phyloP scores from a whole-genome alignment of 495 filamentous ascomycete genomes.

The Tuber calosporum region DNA sequence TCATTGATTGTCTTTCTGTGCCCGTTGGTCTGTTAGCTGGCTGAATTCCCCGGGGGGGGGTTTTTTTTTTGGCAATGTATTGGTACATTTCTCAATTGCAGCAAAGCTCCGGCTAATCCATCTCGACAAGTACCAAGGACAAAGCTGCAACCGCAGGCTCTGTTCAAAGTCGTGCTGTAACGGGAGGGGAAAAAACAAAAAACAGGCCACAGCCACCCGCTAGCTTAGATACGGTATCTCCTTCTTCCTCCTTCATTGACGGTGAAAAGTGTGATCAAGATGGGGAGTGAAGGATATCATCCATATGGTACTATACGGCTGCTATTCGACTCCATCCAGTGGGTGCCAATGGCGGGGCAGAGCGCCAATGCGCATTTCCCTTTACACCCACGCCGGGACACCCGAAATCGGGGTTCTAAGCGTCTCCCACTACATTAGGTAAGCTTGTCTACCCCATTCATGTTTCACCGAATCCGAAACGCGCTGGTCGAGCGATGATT shows the following conservation, averaged over 20 bases:
- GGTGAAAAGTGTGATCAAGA: slow-evolving; percentile 20
- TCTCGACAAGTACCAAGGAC: slow-evolving; percentile 34
- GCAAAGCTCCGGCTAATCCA: slow-evolving; percentile 32
- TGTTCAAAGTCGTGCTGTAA: slow-evolving; percentile 14
- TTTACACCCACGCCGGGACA: slow-evolving; percentile 36
- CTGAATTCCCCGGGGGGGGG: slow-evolving; percentile 13
- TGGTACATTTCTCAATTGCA: slow-evolving; percentile 24
- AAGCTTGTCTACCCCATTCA: slow-evolving; percentile 13
- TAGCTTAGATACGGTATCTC: neutral
- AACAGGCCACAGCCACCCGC: neutral
- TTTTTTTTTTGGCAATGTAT: slow-evolving; percentile 12
- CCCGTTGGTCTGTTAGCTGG: slow-evolving; percentile 18
- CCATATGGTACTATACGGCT: neutral
- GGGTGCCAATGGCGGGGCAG: neutral
- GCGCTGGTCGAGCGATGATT: neutral
- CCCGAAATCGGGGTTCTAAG: slow-evolving; percentile 34
- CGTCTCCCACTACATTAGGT: slow-evolving; percentile 25
- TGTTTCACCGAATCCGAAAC: slow-evolving; percentile 25
- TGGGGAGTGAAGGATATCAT: slow-evolving; percentile 20
- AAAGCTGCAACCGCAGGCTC: slow-evolving; percentile 14
- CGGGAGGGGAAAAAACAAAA: slow-evolving; percentile 21
- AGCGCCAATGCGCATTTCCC: neutral
- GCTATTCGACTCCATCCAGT: neutral
- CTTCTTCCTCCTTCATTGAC: slow-evolving; percentile 16
- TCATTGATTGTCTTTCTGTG: neutral